Conservation (phyloP, 2,329 filamentous ascomycete genomes). For the Fonsecaea monophora region DNA sequence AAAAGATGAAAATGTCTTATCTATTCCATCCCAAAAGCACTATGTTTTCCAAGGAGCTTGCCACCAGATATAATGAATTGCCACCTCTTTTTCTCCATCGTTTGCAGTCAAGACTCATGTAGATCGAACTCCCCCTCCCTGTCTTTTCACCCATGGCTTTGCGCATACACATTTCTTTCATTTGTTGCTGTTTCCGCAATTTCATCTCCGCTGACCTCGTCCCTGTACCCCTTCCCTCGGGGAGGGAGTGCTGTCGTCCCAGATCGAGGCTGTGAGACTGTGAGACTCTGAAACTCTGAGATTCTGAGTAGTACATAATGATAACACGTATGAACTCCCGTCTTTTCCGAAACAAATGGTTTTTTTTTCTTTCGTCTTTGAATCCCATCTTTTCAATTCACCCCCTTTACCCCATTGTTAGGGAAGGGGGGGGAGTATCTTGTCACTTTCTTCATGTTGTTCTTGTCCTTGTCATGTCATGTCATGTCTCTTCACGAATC, state of each 20-base stretch:
- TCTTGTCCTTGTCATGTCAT: no score
- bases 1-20: no score
- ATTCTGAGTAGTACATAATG: not conserved
- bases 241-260: not conserved
- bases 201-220: not conserved
- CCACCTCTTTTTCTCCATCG: not conserved
- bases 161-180: not conserved
- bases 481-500: no score
- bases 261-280: constrained; percentile 4
- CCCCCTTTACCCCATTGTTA: no score
- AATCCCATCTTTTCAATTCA: no score
- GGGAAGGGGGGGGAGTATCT: no score
- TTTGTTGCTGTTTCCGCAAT: not conserved
- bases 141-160: not conserved
- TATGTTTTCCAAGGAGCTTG: no score
- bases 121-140: not conserved
- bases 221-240: not conserved
- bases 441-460: no score
- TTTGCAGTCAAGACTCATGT: not conserved
- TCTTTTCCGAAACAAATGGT: no score
- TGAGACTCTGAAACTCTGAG: not conserved
- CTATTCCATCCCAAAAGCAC: not conserved
- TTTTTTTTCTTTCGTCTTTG: no score
- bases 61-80: not conserved
- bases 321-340: no score